phyloP scores from a whole-genome alignment of 2,329 filamentous ascomycete genomes.

The Leptoxyphium fumago region DNA sequence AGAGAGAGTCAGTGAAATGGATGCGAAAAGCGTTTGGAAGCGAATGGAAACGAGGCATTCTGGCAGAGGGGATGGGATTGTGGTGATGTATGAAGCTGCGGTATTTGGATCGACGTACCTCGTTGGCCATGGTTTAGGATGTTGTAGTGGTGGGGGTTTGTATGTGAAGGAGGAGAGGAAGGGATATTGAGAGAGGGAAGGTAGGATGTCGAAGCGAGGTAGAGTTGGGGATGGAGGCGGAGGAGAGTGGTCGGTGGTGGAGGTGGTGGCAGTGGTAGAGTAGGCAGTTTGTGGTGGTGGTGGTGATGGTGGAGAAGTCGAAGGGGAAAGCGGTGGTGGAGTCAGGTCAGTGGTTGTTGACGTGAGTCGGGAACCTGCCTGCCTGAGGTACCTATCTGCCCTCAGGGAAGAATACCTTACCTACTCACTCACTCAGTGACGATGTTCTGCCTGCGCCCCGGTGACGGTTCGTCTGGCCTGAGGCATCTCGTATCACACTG shows the following conservation, averaged over 20 bases:
- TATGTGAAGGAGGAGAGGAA: neutral
- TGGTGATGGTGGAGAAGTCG: too few species aligned
- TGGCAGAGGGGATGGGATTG: conserved; percentile 1
- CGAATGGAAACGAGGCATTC: neutral
- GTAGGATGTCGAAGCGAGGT: neutral
- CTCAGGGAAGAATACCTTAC: too few species aligned
- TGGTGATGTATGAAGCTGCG: neutral
- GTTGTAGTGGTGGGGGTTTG: neutral
- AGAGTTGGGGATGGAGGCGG: neutral
- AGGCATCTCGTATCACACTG: too few species aligned
- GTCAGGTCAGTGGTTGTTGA: too few species aligned
- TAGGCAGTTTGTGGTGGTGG: too few species aligned
- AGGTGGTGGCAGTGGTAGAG: neutral
- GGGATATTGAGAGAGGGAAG: neutral
- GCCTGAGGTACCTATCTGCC: too few species aligned
- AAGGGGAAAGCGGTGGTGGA: too few species aligned
- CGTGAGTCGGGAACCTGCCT: too few species aligned
- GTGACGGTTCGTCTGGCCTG: too few species aligned
- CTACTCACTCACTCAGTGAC: too few species aligned
- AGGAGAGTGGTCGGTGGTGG: neutral
- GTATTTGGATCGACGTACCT: conserved; percentile 5
- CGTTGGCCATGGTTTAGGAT: conserved; percentile 7
- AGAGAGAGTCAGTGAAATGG: neutral
- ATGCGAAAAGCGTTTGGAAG: neutral
- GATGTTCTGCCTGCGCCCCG: too few species aligned